Percentiles rank a stretch among this genome's conserved stretches.
These are phyloP conservation scores for Neophaeococcomyces aloes DNA, from an alignment of 2,329 filamentous ascomycete species.

Conservation along the genomic window DNA sequence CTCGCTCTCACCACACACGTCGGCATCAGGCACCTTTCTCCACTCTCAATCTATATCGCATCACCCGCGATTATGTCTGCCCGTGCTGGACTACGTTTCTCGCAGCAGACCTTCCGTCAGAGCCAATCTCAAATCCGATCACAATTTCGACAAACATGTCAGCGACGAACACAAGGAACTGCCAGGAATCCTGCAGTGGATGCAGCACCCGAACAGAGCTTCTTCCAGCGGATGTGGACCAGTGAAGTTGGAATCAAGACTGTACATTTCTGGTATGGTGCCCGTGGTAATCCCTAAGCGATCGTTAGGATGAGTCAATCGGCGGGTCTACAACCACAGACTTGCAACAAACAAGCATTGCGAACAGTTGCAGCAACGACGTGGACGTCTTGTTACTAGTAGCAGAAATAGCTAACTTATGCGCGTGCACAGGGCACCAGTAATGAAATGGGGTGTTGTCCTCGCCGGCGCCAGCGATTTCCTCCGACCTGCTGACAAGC, in stretches of 20 bases:
- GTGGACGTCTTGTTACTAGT: too few species aligned
- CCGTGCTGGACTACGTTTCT: slow-evolving; percentile 48
- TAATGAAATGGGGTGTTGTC: slow-evolving; percentile 96
- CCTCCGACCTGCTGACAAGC: slow-evolving; percentile 77
- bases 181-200: slow-evolving; percentile 39
- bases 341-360: too few species aligned
- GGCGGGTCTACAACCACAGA: too few species aligned
- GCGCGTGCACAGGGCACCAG: slow-evolving; percentile 58
- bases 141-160: slow-evolving; percentile 36
- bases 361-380: too few species aligned
- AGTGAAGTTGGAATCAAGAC: slow-evolving; percentile 78
- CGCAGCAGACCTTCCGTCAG: slow-evolving; percentile 44
- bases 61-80: slow-evolving; percentile 40
- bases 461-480: slow-evolving; percentile 88
- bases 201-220: slow-evolving; percentile 33
- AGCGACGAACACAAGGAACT: slow-evolving; percentile 63
- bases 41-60: slow-evolving; percentile 1
- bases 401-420: neutral
- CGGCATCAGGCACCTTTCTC: slow-evolving; percentile 22
- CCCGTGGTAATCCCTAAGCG: neutral
- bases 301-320: too few species aligned
- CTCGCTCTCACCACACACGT: slow-evolving; percentile 25
- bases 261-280: slow-evolving; percentile 85
- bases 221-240: slow-evolving; percentile 70
- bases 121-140: slow-evolving; percentile 36